Evolutionary conservation across 768 basidiomycete species (phyloP), one percentile per base, ranked within the genome.

Genomic region (Boletus reticuloceps): DNA sequence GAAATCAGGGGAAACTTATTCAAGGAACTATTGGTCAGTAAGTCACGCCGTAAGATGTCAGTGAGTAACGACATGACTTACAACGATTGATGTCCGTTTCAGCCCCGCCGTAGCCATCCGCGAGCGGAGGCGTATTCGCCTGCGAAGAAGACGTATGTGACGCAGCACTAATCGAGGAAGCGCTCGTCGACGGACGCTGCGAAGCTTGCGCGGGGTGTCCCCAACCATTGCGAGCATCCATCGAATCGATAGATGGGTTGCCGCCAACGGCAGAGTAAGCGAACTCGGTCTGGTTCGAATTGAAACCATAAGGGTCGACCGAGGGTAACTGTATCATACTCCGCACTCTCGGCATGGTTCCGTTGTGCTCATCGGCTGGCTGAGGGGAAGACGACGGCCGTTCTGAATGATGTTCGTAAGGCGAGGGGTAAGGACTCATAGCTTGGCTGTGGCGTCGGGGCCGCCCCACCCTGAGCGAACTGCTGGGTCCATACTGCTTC

Each of bases 271-370:
- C 84, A 50, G 83, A 85, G 69, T 91, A 93, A 12, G 90, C 89
- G 74, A 93, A 93, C 51, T 93, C 90, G 16, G 85, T 80, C 60
- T 88, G 87, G 9, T 75, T 76, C n/a, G 82, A 75, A 62, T 68
- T 81, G 73, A 88, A 87, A 52, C 70, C 68, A 65, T 89, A 89
- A 38, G 79, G 80, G 65, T 89, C 85, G 43, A 86, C 86, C 17
- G 83, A 83, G 6, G 88, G 85, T 44, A 90, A 77, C 67, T 88
- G 86, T 49, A 91, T 89, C 88, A 92, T 89, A 73, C 88, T 91
- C 64, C 89, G 81, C 52, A 88, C 86, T 53, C 89, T 84, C 58
- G 88, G 88, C 58, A 91, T 79, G 22, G 71, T 75, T 14, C 65
- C 69, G 39, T 66, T 65, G 58, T 75, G 73, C 27, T 77, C 77